Evolutionary conservation across 1,284 basidiomycete genomes (phyloP), one percentile per base, ranked within the genome.

Genomic region (Rhodofomes roseus): DNA sequence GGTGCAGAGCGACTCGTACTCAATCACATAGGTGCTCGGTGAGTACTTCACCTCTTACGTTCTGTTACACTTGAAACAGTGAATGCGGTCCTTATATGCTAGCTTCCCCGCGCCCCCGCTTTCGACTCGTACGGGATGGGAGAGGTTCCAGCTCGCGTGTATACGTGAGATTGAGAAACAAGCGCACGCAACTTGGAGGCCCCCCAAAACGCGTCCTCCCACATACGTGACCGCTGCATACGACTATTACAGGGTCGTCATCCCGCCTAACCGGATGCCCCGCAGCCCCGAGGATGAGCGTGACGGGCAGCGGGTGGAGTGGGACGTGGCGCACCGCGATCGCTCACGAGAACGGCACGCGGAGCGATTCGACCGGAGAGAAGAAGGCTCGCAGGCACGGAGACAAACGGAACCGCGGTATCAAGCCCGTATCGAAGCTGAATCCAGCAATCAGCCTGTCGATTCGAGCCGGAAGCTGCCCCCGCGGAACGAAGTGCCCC

Each of bases 1-100:
- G 77, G 79, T 5, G 92, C 93, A 16, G 76, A 84, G 63, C 74
- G 81, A 57, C 76, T 96, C 5, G 83, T 90, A 18, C 71, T 96
- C 60, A 96, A 96, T 72, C 94, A 96, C 71, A 90, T 95, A 55
- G 87, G 92, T 54, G 79, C 80, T 57, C 83, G 88, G 91, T 92
- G 63, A 20, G 65, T 60, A 39, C 44, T 22, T 31, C 56, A 48
- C n/a, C n/a, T n/a, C n/a, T 54, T 16, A 31, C 23, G 55, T 44
- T 56, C 44, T 59, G 65, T 73, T 40, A 6, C 23, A n/a, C n/a
- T n/a, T n/a, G n/a, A n/a, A n/a, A n/a, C n/a, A n/a, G n/a, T n/a
- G n/a, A n/a, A n/a, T n/a, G n/a, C n/a, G n/a, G n/a, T n/a, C n/a
- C n/a, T n/a, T n/a, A n/a, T n/a, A n/a, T 23, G 62, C 74, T 23